phyloP scores from a whole-genome alignment of 2,329 filamentous ascomycete genomes.

The Massarina eburnea region DNA sequence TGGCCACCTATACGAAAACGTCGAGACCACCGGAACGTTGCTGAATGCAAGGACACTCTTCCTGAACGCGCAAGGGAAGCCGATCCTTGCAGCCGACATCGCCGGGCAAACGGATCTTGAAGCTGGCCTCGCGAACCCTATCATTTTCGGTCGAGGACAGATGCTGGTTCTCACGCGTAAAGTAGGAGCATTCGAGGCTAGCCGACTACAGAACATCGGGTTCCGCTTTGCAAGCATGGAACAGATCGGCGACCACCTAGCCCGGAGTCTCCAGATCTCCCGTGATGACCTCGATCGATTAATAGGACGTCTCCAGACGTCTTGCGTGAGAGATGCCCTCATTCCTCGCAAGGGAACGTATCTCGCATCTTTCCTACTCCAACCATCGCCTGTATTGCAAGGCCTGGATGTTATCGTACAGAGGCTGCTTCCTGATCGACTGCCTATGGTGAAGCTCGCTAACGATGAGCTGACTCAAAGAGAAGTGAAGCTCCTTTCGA shows the following conservation, averaged over 20 bases:
- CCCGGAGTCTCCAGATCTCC: slow-evolving; percentile 73
- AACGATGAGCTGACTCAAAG: slow-evolving; percentile 27
- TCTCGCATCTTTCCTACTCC: slow-evolving; percentile 43
- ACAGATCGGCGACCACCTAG: slow-evolving; percentile 68
- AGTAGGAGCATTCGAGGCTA: slow-evolving; percentile 61
- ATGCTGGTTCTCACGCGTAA: slow-evolving; percentile 77
- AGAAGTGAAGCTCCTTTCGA: slow-evolving; percentile 23
- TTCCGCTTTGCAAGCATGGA: slow-evolving; percentile 69
- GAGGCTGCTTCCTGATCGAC: slow-evolving; percentile 41
- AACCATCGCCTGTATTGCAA: slow-evolving; percentile 41
- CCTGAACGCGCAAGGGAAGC: slow-evolving; percentile 20
- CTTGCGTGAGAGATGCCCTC: slow-evolving; percentile 32
- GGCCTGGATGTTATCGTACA: slow-evolving; percentile 51
- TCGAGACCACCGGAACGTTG: slow-evolving; percentile 65
- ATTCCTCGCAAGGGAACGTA: slow-evolving; percentile 52
- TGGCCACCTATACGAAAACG: slow-evolving; percentile 74
- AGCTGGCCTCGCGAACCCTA: slow-evolving; percentile 33
- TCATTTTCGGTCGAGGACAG: slow-evolving; percentile 68
- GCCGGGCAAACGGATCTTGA: slow-evolving; percentile 42
- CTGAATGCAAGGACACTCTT: slow-evolving; percentile 61
- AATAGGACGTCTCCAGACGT: slow-evolving; percentile 67
- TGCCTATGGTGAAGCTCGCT: slow-evolving; percentile 49
- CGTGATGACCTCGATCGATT: slow-evolving; percentile 61
- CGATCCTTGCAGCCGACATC: slow-evolving; percentile 28
- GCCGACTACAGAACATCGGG: slow-evolving; percentile 68